These are phyloP conservation scores for Lentinula edodes DNA, from an alignment of 768 basidiomycete genomes.

Conservation along the genomic window DNA sequence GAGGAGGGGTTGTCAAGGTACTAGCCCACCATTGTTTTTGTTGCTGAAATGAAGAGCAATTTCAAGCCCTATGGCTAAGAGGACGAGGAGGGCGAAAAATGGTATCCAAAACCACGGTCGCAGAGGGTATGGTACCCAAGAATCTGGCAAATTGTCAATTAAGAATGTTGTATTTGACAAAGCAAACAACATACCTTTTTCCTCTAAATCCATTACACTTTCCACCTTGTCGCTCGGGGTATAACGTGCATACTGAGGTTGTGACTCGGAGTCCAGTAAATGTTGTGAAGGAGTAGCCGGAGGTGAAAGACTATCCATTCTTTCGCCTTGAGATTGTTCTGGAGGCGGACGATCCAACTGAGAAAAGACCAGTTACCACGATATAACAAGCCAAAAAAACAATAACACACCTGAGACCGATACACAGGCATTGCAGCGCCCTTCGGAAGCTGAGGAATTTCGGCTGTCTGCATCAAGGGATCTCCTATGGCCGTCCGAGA, in stretches of 20 bases:
- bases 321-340: background rate
- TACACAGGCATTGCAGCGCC: conserved; percentile 4
- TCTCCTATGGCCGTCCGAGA: background rate
- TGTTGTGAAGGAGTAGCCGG: conserved; percentile 7
- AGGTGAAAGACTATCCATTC: conserved; percentile 3
- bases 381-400: background rate
- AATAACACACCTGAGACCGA: background rate
- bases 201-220: background rate
- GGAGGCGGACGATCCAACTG: background rate
- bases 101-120: conserved; percentile 22
- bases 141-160: background rate
- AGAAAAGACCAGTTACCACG: background rate
- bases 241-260: conserved; percentile 7
- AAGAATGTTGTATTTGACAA: background rate
- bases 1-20: background rate
- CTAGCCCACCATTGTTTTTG: conserved; percentile 18
- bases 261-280: conserved; percentile 2
- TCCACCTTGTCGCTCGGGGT: background rate
- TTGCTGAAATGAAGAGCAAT: conserved; percentile 23
- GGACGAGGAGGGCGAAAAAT: conserved; percentile 18
- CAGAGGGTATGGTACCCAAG: conserved; percentile 22
- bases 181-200: background rate
- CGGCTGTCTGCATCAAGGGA: background rate
- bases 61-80: conserved; percentile 23
- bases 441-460: conserved; percentile 4